These are phyloP conservation scores for Diaporthe vaccinii DNA, from an alignment of 2,329 filamentous ascomycete genomes.

Conservation along the genomic window DNA sequence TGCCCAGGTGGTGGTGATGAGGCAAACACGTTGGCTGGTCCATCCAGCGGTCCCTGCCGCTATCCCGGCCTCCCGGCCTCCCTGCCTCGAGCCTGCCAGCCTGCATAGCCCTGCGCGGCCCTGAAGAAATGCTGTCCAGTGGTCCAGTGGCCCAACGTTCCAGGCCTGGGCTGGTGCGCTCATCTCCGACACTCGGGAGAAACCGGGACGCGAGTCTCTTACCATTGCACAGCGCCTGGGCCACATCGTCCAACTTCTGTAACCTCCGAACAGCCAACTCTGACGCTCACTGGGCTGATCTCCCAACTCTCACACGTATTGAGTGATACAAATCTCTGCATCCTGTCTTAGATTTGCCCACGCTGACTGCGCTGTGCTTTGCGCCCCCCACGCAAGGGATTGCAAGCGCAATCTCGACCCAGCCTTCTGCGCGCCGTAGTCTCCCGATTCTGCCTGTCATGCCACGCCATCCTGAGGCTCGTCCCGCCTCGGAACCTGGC, in stretches of 20 bases:
- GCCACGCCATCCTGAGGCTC: conserved; percentile 37
- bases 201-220: conserved; percentile 25
- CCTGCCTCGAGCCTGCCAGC: no score
- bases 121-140: conserved; percentile 21
- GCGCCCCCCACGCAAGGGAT: conserved; percentile 14
- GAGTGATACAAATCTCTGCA: not conserved
- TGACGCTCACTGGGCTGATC: conserved; percentile 31
- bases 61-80: not conserved
- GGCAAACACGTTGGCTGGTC: conserved; percentile 13
- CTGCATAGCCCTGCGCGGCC: not conserved
- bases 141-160: not conserved
- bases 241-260: conserved; percentile 37
- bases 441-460: conserved; percentile 38
- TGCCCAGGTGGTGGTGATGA: conserved; percentile 2
- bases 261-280: conserved; percentile 32
- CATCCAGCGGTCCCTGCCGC: not conserved
- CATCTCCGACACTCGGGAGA: conserved; percentile 40
- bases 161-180: conserved; percentile 25
- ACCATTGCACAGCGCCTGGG: conserved; percentile 37
- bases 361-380: conserved; percentile 16
- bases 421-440: conserved; percentile 33
- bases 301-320: conserved; percentile 18
- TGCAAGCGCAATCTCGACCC: conserved; percentile 27
- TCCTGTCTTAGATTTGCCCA: conserved; percentile 17
- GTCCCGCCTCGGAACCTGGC: conserved; percentile 35